Conservation (phyloP, 768 basidiomycete species). For the Xanthoconium purpureum region DNA sequence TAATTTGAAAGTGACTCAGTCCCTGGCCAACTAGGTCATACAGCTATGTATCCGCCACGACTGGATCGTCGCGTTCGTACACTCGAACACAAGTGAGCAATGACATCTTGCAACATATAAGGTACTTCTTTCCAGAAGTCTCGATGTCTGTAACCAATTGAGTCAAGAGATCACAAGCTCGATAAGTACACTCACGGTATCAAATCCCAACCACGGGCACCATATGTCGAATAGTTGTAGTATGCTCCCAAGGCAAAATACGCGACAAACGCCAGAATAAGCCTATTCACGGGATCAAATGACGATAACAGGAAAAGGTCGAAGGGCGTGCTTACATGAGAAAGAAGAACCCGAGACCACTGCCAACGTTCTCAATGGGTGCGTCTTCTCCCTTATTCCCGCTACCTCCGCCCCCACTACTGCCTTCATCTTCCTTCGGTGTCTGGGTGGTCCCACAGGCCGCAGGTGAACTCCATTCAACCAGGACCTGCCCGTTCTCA, state of each 20-base stretch:
- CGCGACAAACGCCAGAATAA: conserved; percentile 56
- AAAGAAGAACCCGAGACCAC: conserved; percentile 88
- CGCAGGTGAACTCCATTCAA: conserved; percentile 62
- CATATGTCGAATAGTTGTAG: conserved; percentile 86
- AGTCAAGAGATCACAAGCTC: conserved; percentile 1
- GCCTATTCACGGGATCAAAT: conserved; percentile 40
- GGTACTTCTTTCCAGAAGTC: conserved; percentile 91
- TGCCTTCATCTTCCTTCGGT: conserved; percentile 28
- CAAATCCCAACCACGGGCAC: conserved; percentile 76
- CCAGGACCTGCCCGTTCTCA: conserved; percentile 46
- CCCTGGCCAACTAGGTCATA: conserved; percentile 38
- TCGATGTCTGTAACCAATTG: conserved; percentile 55
- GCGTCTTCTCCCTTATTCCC: conserved; percentile 21
- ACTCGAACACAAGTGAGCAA: conserved; percentile 72
- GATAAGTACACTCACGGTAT: conserved; percentile 63
- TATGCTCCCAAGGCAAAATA: conserved; percentile 83
- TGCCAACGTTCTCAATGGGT: conserved; percentile 49
- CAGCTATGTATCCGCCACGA: conserved; percentile 75
- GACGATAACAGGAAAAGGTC: conserved; percentile 5
- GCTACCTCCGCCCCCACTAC: conserved; percentile 10
- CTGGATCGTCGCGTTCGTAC: conserved; percentile 64
- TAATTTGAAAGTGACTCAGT: not conserved
- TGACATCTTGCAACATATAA: conserved; percentile 76
- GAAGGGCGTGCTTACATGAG: conserved; percentile 56
- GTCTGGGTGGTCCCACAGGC: conserved; percentile 47